Conservation (phyloP, 2,329 filamentous ascomycete genomes). For the Elsinoe fawcettii region DNA sequence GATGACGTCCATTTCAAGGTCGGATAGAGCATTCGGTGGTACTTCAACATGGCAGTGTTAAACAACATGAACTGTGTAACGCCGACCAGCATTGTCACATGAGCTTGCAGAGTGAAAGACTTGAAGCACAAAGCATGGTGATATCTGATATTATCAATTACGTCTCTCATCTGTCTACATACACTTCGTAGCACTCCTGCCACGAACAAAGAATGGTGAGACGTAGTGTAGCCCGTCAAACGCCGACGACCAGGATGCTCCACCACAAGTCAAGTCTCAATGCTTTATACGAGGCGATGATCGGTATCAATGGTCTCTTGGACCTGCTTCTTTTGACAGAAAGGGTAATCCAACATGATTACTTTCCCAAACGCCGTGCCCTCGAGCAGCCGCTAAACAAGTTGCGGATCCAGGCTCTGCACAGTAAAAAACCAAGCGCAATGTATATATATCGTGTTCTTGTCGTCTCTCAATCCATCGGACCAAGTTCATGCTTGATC, state of each 20-base stretch:
- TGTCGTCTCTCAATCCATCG: constrained; percentile 17
- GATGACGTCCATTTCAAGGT: background rate
- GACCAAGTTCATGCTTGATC: constrained; percentile 41
- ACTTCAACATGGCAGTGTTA: background rate
- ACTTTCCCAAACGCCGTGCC: constrained; percentile 8
- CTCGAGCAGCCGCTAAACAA: background rate
- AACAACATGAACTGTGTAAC: background rate
- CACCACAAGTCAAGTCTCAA: background rate
- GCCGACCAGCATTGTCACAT: background rate
- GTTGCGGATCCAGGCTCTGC: constrained; percentile 1
- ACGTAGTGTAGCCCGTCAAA: background rate
- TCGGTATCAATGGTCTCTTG: background rate
- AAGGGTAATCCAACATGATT: constrained; percentile 3
- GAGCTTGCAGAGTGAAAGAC: background rate
- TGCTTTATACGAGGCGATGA: background rate
- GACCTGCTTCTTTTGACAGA: background rate
- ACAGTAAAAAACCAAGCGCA: constrained; percentile 3
- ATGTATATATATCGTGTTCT: constrained; percentile 7
- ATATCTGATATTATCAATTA: constrained; percentile 5
- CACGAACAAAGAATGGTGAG: background rate
- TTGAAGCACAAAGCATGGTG: background rate
- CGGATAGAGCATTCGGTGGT: background rate
- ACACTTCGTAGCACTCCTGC: background rate
- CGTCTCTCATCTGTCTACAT: constrained; percentile 13
- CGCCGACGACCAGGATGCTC: background rate